These are phyloP conservation scores for Eimeria sp. DNA, from an alignment of 169 alveolate species.

Conservation along the genomic window DNA sequence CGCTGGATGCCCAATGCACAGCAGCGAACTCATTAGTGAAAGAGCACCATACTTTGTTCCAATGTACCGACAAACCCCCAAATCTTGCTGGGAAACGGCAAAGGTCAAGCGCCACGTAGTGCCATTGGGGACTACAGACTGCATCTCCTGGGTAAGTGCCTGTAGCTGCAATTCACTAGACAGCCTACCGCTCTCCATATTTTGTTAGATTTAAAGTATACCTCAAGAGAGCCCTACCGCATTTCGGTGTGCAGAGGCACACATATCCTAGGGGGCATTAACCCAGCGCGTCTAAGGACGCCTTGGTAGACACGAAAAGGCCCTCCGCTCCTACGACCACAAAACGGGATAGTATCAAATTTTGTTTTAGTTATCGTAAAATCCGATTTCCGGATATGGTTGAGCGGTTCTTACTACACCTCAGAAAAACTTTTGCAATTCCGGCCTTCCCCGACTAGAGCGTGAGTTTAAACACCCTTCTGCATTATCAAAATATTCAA, in stretches of 20 bases:
- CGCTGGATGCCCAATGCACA: background rate
- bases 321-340: background rate
- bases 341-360: background rate
- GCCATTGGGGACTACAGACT: background rate
- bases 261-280: background rate
- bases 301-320: background rate
- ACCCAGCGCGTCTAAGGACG: background rate
- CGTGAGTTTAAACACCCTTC: too few species aligned
- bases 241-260: background rate
- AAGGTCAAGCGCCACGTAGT: background rate
- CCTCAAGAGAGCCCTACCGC: background rate
- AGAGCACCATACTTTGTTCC: background rate
- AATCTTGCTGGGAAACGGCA: background rate
- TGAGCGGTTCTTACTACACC: too few species aligned
- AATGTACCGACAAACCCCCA: background rate
- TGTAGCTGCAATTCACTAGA: background rate
- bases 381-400: too few species aligned
- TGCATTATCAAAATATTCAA: too few species aligned
- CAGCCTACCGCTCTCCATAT: background rate
- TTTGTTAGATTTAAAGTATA: background rate
- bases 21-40: background rate
- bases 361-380: background rate
- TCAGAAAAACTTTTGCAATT: too few species aligned
- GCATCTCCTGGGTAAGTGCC: background rate
- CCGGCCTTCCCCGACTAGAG: too few species aligned